A percentile compares a stretch with the other conserved stretches of the same genome.
Conservation (phyloP, 306 rosid species). For the Cucurbita pepo region DNA sequence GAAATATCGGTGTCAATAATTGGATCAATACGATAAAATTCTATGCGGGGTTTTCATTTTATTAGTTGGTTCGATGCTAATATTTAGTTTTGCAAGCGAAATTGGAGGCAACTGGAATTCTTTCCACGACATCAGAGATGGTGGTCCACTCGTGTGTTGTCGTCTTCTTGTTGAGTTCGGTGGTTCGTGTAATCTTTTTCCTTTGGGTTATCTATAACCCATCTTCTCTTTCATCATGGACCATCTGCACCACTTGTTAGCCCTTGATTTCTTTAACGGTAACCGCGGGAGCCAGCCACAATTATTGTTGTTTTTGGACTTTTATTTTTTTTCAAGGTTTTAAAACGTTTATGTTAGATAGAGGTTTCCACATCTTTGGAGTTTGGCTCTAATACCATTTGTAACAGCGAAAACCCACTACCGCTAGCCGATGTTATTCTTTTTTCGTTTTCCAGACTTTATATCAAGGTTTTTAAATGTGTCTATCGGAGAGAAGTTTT, state of each 20-base stretch:
- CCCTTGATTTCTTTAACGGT: background rate
- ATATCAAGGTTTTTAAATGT: too few relatives aligned
- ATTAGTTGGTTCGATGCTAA: background rate
- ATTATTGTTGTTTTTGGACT: too few relatives aligned
- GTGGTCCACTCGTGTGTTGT: constrained; percentile 50
- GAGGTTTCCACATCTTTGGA: too few relatives aligned
- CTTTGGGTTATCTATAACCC: constrained; percentile 16
- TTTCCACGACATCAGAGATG: constrained; percentile 14
- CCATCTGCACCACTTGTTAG: background rate
- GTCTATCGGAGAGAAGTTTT: too few relatives aligned
- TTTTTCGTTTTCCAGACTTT: too few relatives aligned
- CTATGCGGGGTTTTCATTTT: background rate
- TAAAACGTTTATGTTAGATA: too few relatives aligned
- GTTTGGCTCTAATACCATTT: too few relatives aligned
- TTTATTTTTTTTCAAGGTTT: too few relatives aligned
- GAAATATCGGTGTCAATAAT: background rate
- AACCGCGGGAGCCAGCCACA: too few relatives aligned
- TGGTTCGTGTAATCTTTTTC: constrained; percentile 38
- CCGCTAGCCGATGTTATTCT: too few relatives aligned
- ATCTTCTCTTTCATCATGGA: constrained; percentile 1
- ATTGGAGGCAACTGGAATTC: background rate
- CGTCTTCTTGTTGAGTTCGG: constrained; percentile 27
- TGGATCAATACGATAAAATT: background rate
- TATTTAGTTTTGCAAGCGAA: constrained; percentile 4
- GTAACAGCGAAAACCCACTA: too few relatives aligned